Conservation (phyloP, 1,139 yeast species). For the Diutina scorzettiae region DNA sequence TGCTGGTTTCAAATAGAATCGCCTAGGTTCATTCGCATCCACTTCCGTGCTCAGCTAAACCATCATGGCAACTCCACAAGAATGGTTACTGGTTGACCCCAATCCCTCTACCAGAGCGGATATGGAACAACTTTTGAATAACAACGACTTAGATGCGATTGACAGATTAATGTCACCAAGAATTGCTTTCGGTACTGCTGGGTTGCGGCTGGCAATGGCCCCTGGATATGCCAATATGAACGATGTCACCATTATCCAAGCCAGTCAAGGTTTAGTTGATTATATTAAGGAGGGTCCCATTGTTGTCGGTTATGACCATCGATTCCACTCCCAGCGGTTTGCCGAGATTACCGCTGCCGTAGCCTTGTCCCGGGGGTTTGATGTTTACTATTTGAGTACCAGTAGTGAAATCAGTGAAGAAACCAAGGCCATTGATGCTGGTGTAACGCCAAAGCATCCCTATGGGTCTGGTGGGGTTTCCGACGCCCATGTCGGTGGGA, state of each 20-base stretch:
- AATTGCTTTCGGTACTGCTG: slow-evolving; percentile 89
- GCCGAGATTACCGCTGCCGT: slow-evolving; percentile 73
- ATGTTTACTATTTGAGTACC: slow-evolving; percentile 52
- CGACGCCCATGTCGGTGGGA: slow-evolving; percentile 6
- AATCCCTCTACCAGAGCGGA: background rate
- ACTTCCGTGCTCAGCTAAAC: too few relatives aligned
- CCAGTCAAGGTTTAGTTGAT: slow-evolving; percentile 79
- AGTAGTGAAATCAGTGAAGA: slow-evolving; percentile 19
- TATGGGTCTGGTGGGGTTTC: background rate
- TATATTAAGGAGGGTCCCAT: slow-evolving; percentile 34
- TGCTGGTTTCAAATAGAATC: too few relatives aligned
- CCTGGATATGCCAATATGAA: slow-evolving; percentile 89
- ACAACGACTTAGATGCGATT: background rate
- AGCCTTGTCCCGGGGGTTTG: slow-evolving; percentile 56
- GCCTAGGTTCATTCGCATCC: too few relatives aligned
- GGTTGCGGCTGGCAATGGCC: slow-evolving; percentile 76
- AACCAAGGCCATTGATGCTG: slow-evolving; percentile 8
- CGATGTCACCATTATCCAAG: slow-evolving; percentile 78
- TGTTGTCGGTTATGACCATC: slow-evolving; percentile 87
- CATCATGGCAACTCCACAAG: too few relatives aligned
- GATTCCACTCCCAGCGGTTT: slow-evolving; percentile 67
- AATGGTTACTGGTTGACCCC: slow-evolving; percentile 1
- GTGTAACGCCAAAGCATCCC: slow-evolving; percentile 9
- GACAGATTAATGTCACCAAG: slow-evolving; percentile 16
- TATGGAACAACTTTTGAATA: background rate